Conservation (phyloP, 345 rosid species). For the Arabidopsis suecica region DNA sequence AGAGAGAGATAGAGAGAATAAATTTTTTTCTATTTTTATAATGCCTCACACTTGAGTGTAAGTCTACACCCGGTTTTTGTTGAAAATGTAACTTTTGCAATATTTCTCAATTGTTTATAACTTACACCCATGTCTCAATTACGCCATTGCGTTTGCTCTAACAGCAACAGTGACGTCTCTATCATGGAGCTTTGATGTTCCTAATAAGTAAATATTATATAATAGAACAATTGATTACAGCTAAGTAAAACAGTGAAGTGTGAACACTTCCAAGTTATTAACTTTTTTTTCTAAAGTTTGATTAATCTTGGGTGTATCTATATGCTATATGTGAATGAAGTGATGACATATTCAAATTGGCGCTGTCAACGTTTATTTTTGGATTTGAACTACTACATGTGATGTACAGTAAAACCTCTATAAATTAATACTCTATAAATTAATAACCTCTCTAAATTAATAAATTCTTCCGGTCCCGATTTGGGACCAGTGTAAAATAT, state of each 20-base stretch:
- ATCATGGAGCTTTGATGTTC: slow-evolving; percentile 30
- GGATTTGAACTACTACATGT: not conserved
- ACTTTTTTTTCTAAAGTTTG: not conserved
- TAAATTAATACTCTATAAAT: no score
- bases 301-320: not conserved
- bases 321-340: not conserved
- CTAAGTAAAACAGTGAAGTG: slow-evolving; percentile 20
- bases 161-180: slow-evolving; percentile 35
- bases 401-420: no score
- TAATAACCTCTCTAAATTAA: no score
- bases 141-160: not conserved
- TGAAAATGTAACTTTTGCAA: no score
- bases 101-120: no score
- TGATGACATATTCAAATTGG: slow-evolving; percentile 2
- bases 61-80: no score
- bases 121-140: no score
- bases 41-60: no score
- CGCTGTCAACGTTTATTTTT: not conserved
- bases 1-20: no score
- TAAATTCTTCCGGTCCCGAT: no score
- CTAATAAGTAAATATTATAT: slow-evolving; percentile 17
- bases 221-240: slow-evolving; percentile 32
- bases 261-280: slow-evolving; percentile 10
- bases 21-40: no score
- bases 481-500: no score